phyloP scores from a whole-genome alignment of 148 eudicot species.

The Vaccinium vitisidaea region DNA sequence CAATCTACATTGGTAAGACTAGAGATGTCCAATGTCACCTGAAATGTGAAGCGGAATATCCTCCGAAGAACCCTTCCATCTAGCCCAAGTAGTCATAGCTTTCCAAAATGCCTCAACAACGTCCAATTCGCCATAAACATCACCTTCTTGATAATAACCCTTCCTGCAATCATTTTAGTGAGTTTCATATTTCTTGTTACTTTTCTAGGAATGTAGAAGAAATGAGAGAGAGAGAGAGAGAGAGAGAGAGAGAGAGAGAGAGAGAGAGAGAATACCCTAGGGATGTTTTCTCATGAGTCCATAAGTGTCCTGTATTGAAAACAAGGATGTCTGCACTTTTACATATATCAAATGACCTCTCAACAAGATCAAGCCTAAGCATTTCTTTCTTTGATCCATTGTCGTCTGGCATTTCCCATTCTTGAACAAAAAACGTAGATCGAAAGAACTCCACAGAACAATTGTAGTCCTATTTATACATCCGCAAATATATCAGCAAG shows the following conservation, averaged over 20 bases:
- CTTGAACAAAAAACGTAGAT: slow-evolving; percentile 64
- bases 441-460: slow-evolving; percentile 67
- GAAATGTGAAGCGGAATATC: slow-evolving; percentile 72
- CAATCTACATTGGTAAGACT: not conserved
- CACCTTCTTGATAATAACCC: slow-evolving; percentile 77
- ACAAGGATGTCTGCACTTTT: slow-evolving; percentile 66
- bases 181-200: not conserved
- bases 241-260: slow-evolving; percentile 2
- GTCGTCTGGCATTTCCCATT: slow-evolving; percentile 46
- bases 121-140: slow-evolving; percentile 51
- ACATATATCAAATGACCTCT: slow-evolving; percentile 42
- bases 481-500: not conserved
- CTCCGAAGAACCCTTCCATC: slow-evolving; percentile 83
- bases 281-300: slow-evolving; percentile 72
- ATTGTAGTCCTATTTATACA: slow-evolving; percentile 48
- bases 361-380: slow-evolving; percentile 60
- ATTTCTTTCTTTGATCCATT: slow-evolving; percentile 64
- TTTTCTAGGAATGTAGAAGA: not conserved
- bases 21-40: slow-evolving; percentile 37
- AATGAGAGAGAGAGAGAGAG: slow-evolving; percentile 5
- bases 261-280: slow-evolving; percentile 46
- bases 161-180: slow-evolving; percentile 37
- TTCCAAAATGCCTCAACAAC: slow-evolving; percentile 60
- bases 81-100: slow-evolving; percentile 76
- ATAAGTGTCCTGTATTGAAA: slow-evolving; percentile 89